Evolutionary conservation across 306 rosid species (phyloP).

Genomic region (Neltuma alba): DNA sequence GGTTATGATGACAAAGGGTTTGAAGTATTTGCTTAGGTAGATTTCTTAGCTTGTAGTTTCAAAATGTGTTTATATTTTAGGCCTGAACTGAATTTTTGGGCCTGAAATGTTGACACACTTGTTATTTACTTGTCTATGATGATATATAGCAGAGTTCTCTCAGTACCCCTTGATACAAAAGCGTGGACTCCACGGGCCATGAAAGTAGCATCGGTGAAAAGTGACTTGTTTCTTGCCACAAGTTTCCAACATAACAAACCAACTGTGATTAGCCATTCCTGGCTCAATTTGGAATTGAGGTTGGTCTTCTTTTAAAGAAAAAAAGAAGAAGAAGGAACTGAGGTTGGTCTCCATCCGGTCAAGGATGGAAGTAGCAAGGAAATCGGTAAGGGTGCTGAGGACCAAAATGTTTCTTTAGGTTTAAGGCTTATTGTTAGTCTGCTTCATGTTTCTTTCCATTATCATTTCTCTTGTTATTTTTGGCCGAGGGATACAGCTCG

Average conservation of each 20-base stretch:
- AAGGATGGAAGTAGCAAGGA: too few species aligned
- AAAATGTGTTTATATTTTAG: neutral
- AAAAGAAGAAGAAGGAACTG: too few species aligned
- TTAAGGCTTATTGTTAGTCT: neutral
- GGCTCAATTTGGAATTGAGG: too few species aligned
- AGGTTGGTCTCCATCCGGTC: too few species aligned
- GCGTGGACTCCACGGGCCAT: too few species aligned
- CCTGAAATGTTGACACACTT: neutral
- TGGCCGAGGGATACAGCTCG: neutral
- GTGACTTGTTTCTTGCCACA: too few species aligned
- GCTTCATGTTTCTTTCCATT: neutral
- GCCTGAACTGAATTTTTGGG: neutral
- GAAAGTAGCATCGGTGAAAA: too few species aligned
- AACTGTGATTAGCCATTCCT: too few species aligned
- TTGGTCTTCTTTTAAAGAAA: too few species aligned
- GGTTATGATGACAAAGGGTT: neutral
- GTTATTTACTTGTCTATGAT: neutral
- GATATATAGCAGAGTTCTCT: neutral
- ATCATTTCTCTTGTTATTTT: neutral
- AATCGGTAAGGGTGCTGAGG: too few species aligned
- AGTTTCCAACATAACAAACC: too few species aligned
- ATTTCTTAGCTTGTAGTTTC: neutral
- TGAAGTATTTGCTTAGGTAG: neutral
- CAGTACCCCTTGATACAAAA: neutral
- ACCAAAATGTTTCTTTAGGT: neutral